A percentile compares a stretch with the other conserved stretches of the same genome.
phyloP scores from a whole-genome alignment of 73 alveolate genomes.

The Tetrahymena elliotti region DNA sequence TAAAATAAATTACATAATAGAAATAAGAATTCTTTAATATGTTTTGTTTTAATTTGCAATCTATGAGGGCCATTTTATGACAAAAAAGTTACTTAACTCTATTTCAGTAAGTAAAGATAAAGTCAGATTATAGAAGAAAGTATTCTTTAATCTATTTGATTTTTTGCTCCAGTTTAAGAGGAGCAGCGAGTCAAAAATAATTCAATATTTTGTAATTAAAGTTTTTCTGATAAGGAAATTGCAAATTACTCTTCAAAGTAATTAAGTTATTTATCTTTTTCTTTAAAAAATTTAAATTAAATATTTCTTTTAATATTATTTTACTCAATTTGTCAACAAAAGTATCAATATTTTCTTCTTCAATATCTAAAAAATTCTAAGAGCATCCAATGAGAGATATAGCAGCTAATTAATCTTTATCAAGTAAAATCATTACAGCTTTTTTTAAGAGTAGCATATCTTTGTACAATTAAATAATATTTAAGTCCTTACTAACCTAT shows the following conservation, averaged over 20 bases:
- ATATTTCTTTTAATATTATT: too few species aligned
- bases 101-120: too few species aligned
- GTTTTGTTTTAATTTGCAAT: too few species aligned
- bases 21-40: too few species aligned
- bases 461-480: too few species aligned
- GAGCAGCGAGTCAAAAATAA: neutral
- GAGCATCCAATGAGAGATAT: neutral
- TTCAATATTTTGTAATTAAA: neutral
- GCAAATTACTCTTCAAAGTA: neutral
- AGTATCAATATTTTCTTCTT: neutral
- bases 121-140: neutral
- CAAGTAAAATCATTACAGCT: neutral
- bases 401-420: neutral
- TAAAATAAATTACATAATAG: too few species aligned
- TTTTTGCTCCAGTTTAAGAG: neutral
- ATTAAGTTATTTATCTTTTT: neutral
- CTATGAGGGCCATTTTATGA: too few species aligned
- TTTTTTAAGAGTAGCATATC: neutral
- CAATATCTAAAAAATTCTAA: neutral
- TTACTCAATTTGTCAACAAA: neutral
- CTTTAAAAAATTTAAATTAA: neutral
- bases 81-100: too few species aligned
- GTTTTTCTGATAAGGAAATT: neutral
- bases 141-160: neutral
- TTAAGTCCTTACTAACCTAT: neutral